phyloP scores from a whole-genome alignment of 345 rosid genomes.

The Populus alba region DNA sequence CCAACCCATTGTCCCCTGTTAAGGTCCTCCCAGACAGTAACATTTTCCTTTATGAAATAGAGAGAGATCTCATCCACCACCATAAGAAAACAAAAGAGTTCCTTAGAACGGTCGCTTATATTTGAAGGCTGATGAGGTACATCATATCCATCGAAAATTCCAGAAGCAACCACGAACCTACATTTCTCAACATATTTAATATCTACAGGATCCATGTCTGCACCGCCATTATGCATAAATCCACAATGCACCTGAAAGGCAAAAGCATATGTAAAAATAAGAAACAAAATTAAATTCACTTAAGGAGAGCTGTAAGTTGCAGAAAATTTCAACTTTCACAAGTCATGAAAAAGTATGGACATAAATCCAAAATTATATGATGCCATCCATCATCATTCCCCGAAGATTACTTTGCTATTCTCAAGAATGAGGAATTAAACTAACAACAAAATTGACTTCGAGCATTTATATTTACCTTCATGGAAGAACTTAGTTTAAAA shows the following conservation, averaged over 20 bases:
- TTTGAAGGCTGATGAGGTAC: slow-evolving; percentile 85
- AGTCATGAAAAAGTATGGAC: neutral
- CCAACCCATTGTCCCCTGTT: slow-evolving; percentile 85
- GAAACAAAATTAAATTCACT: slow-evolving; percentile 3
- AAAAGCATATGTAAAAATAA: slow-evolving; percentile 2
- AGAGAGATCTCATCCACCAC: slow-evolving; percentile 82
- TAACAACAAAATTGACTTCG: neutral
- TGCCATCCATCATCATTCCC: neutral
- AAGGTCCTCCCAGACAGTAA: slow-evolving; percentile 60
- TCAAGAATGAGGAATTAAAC: neutral
- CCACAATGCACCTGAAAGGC: slow-evolving; percentile 78
- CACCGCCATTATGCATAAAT: slow-evolving; percentile 76
- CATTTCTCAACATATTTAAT: slow-evolving; percentile 67
- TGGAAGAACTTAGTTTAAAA: slow-evolving; percentile 59
- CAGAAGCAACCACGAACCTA: slow-evolving; percentile 86
- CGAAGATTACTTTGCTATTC: neutral
- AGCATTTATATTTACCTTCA: slow-evolving; percentile 55
- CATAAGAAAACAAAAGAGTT: slow-evolving; percentile 90
- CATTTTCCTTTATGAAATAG: slow-evolving; percentile 56
- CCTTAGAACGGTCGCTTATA: slow-evolving; percentile 65
- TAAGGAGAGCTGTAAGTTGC: neutral
- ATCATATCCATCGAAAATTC: slow-evolving; percentile 93
- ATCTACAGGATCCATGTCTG: slow-evolving; percentile 74
- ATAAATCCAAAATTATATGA: neutral
- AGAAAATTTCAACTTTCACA: neutral